phyloP scores from a whole-genome alignment of 768 basidiomycete species.

The Mycena chlorophos region DNA sequence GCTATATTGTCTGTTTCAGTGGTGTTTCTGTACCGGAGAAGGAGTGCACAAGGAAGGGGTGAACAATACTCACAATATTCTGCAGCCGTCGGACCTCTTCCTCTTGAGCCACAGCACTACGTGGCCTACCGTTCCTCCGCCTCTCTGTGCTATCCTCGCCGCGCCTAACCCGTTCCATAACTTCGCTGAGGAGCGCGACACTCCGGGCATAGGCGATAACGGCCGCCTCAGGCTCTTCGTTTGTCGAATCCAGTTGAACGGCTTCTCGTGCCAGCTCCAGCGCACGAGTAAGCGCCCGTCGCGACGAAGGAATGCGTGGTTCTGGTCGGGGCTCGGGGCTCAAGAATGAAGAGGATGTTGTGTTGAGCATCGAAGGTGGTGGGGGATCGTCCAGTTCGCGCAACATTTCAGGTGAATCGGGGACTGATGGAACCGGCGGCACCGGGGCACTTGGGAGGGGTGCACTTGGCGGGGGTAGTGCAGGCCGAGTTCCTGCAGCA shows the following conservation, averaged over 20 bases:
- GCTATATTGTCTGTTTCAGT: too few species aligned
- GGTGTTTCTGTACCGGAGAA: too few species aligned
- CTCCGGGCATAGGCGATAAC: conserved; percentile 87
- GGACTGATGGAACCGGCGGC: conserved; percentile 39
- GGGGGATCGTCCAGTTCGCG: conserved; percentile 25
- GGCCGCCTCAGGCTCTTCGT: conserved; percentile 85
- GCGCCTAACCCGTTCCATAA: conserved; percentile 87
- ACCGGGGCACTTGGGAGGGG: conserved; percentile 71
- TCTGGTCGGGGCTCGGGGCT: conserved; percentile 35
- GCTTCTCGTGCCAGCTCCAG: conserved; percentile 88
- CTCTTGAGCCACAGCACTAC: conserved; percentile 85
- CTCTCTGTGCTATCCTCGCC: conserved; percentile 81
- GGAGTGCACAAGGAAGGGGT: conserved; percentile 4
- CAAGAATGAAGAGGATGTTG: conserved; percentile 43
- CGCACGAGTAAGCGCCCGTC: conserved; percentile 82
- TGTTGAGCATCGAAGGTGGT: conserved; percentile 28
- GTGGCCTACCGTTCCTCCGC: conserved; percentile 58
- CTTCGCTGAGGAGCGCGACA: conserved; percentile 83
- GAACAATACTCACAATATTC: conserved; percentile 72
- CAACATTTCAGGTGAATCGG: conserved; percentile 13
- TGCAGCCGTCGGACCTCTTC: conserved; percentile 85
- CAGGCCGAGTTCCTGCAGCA: conserved; percentile 61
- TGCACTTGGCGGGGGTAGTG: conserved; percentile 69
- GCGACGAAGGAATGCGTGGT: conserved; percentile 69
- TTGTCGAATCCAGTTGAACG: conserved; percentile 83